These are phyloP conservation scores for Hypoxylon intermedium DNA, from an alignment of 495 filamentous ascomycete species.

Conservation along the genomic window DNA sequence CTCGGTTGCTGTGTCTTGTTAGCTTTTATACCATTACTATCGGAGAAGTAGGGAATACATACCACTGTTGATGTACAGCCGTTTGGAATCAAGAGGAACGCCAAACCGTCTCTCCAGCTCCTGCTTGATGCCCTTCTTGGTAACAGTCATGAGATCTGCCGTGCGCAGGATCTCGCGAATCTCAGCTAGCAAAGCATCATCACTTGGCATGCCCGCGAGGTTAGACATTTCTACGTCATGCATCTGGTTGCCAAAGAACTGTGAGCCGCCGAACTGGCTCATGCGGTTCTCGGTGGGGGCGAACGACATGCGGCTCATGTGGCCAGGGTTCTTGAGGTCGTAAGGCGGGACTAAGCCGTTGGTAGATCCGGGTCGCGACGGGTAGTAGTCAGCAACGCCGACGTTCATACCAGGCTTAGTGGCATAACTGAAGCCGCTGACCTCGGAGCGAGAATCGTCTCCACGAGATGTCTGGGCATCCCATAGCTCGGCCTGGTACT, in stretches of 20 bases:
- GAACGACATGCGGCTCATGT: slow-evolving; percentile 75
- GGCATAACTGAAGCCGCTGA: slow-evolving; percentile 88
- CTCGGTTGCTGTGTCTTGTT: slow-evolving; percentile 67
- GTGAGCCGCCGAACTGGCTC: slow-evolving; percentile 59
- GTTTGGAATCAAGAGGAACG: slow-evolving; percentile 77
- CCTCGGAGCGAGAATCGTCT: slow-evolving; percentile 85
- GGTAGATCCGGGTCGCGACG: slow-evolving; percentile 77
- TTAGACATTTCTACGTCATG: slow-evolving; percentile 75
- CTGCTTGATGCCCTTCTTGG: slow-evolving; percentile 96
- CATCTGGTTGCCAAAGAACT: slow-evolving; percentile 60
- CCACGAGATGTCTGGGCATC: slow-evolving; percentile 82
- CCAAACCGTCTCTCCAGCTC: slow-evolving; percentile 92
- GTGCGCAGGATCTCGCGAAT: slow-evolving; percentile 91
- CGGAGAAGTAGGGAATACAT: slow-evolving; percentile 47
- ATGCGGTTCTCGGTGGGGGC: slow-evolving; percentile 71
- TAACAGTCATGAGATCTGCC: slow-evolving; percentile 95
- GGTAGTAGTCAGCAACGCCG: slow-evolving; percentile 67
- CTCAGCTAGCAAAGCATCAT: slow-evolving; percentile 90
- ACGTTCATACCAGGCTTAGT: slow-evolving; percentile 74
- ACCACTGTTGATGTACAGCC: slow-evolving; percentile 94
- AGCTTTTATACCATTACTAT: slow-evolving; percentile 35
- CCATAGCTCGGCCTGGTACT: slow-evolving; percentile 98
- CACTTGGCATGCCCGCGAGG: slow-evolving; percentile 72
- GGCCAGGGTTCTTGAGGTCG: slow-evolving; percentile 42
- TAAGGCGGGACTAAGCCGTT: slow-evolving; percentile 59